Evolutionary conservation across 345 rosid species (phyloP).

Genomic region (Alliaria petiolata): DNA sequence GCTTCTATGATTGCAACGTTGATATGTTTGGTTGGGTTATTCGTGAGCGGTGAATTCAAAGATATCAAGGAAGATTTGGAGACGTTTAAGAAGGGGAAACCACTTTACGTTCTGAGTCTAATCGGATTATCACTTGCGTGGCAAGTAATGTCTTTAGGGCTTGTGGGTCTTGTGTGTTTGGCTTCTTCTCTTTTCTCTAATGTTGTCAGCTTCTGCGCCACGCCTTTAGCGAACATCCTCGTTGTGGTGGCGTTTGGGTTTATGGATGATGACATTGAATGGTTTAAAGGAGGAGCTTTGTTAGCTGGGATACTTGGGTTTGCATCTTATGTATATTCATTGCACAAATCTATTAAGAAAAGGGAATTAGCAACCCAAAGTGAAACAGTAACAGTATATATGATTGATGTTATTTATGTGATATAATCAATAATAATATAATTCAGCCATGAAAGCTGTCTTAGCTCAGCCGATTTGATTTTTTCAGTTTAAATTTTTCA

Average conservation of each 20-base stretch:
- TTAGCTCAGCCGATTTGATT: too few species aligned
- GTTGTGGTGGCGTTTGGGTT: constrained; percentile 29
- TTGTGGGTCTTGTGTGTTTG: constrained; percentile 36
- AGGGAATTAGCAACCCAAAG: neutral
- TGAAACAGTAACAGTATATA: neutral
- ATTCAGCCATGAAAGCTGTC: too few species aligned
- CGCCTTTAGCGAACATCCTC: constrained; percentile 25
- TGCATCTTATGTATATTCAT: constrained; percentile 12
- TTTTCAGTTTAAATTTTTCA: too few species aligned
- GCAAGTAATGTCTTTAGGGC: constrained; percentile 36
- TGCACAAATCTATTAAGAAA: constrained; percentile 15
- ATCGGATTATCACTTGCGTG: constrained; percentile 28
- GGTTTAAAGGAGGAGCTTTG: constrained; percentile 33
- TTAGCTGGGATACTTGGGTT: constrained; percentile 25
- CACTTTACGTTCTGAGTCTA: constrained; percentile 22
- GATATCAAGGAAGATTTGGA: constrained; percentile 15
- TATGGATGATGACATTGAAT: constrained; percentile 24
- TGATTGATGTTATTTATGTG: neutral
- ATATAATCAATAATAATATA: too few species aligned
- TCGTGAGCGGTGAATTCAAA: constrained; percentile 4
- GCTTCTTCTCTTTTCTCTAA: constrained; percentile 41
- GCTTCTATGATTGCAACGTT: constrained; percentile 26
- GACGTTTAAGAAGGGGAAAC: constrained; percentile 21
- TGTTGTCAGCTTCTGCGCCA: constrained; percentile 20
- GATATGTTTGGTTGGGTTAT: constrained; percentile 29